Conservation (phyloP, 73 alveolate species). For the Paramecium bursaria region DNA sequence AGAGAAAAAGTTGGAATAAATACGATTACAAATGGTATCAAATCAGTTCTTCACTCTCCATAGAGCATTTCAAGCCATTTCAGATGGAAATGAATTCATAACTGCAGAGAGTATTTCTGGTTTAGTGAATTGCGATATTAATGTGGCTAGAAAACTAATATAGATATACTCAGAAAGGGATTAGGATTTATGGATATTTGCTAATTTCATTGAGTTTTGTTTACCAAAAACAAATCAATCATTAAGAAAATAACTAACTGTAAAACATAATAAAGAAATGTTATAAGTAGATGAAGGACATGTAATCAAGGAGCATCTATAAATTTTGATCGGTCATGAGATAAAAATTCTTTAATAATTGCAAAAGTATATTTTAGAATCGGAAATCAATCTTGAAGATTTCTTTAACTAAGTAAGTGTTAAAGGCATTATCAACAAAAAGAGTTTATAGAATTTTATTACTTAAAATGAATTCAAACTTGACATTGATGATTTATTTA, state of each 20-base stretch:
- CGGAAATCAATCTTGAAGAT: not conserved
- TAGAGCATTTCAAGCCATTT: conserved; percentile 43
- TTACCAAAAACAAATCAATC: conserved; percentile 5
- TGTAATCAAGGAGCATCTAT: conserved; percentile 34
- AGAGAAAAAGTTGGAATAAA: conserved; percentile 21
- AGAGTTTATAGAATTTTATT: not conserved
- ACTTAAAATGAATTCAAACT: not conserved
- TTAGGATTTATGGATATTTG: not conserved
- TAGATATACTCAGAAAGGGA: conserved; percentile 26
- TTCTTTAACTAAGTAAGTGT: not conserved
- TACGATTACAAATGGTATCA: conserved; percentile 14
- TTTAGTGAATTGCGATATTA: not conserved
- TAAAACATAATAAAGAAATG: conserved; percentile 3
- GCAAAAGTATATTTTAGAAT: not conserved
- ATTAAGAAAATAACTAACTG: conserved; percentile 35
- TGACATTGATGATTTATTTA: conserved; percentile 1
- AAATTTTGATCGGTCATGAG: conserved; percentile 1
- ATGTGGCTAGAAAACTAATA: conserved; percentile 15
- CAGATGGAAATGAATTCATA: conserved; percentile 10
- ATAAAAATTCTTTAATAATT: not conserved
- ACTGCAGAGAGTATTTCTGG: not conserved
- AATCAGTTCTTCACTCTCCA: conserved; percentile 40
- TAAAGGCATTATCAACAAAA: conserved; percentile 9
- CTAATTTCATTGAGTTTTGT: conserved; percentile 46
- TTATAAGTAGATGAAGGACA: conserved; percentile 33